These are phyloP conservation scores for Hymenoscyphus fructigenus DNA, from an alignment of 2,329 filamentous ascomycete species.

Conservation along the genomic window DNA sequence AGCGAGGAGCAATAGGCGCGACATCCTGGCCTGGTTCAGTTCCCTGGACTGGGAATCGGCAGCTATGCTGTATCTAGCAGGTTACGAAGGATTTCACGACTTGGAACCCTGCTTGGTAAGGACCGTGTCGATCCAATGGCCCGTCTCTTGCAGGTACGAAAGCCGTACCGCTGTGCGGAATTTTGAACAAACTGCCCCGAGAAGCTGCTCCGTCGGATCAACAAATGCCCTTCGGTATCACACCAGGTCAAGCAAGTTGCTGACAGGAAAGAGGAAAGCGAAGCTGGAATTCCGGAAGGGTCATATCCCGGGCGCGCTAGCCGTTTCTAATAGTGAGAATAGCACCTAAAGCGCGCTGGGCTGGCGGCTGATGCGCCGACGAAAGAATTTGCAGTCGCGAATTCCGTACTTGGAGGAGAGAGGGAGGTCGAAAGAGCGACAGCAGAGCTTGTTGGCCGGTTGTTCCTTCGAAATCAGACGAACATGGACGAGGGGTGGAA, in stretches of 20 bases:
- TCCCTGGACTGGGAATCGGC: neutral
- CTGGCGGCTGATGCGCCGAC: conserved; percentile 2
- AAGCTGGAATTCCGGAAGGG: neutral
- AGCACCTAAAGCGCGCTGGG: neutral
- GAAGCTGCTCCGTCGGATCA: neutral
- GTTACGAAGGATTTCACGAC: neutral
- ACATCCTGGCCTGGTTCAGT: neutral
- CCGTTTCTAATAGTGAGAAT: neutral
- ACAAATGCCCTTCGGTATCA: neutral
- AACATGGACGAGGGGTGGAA: neutral
- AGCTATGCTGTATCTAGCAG: neutral
- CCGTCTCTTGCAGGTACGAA: conserved; percentile 1
- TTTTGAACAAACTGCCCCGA: too few relatives aligned
- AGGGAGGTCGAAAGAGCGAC: neutral
- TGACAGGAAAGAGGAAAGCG: neutral
- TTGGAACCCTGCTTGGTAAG: neutral
- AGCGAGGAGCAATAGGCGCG: neutral
- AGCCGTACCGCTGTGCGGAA: neutral
- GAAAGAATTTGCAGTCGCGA: neutral
- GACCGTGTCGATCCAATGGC: neutral
- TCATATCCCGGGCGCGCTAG: neutral
- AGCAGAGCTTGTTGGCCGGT: neutral
- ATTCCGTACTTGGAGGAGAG: neutral
- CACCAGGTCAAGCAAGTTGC: neutral
- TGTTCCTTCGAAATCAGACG: neutral